Evolutionary conservation across 768 basidiomycete genomes (phyloP).

Genomic region (Sarcodon sp.): DNA sequence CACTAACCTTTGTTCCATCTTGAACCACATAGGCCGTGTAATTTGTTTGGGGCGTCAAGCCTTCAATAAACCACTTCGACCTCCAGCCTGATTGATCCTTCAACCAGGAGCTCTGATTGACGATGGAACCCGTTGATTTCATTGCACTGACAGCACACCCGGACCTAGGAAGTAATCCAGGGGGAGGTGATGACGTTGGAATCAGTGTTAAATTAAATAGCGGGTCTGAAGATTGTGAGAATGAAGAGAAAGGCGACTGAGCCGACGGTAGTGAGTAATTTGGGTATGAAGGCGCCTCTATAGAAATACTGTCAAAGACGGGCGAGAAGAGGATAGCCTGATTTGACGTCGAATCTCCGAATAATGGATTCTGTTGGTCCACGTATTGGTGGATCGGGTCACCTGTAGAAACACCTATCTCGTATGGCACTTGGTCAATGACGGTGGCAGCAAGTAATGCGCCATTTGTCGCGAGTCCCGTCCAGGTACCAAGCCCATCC

Average conservation of each 20-base stretch:
- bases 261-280: slow-evolving; percentile 64
- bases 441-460: slow-evolving; percentile 39
- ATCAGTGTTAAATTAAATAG: slow-evolving; percentile 43
- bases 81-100: slow-evolving; percentile 47
- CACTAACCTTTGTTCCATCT: slow-evolving; percentile 41
- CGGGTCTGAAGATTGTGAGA: slow-evolving; percentile 21
- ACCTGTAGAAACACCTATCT: slow-evolving; percentile 40
- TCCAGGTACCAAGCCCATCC: slow-evolving; percentile 39
- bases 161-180: slow-evolving; percentile 36
- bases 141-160: slow-evolving; percentile 39
- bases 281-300: slow-evolving; percentile 39
- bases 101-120: slow-evolving; percentile 41
- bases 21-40: slow-evolving; percentile 65
- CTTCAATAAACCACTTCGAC: slow-evolving; percentile 52
- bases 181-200: slow-evolving; percentile 27
- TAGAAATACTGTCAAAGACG: slow-evolving; percentile 20
- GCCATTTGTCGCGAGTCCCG: slow-evolving; percentile 29
- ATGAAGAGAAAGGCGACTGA: slow-evolving; percentile 29
- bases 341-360: slow-evolving; percentile 66
- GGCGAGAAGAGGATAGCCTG: slow-evolving; percentile 66
- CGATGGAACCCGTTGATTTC: slow-evolving; percentile 21
- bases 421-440: slow-evolving; percentile 30
- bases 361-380: slow-evolving; percentile 28
- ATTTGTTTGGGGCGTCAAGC: slow-evolving; percentile 52
- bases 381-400: slow-evolving; percentile 33